A percentile compares a stretch with the other conserved stretches of the same genome.
phyloP scores from a whole-genome alignment of 2,329 filamentous ascomycete genomes.

The Arachnomyces sp. region DNA sequence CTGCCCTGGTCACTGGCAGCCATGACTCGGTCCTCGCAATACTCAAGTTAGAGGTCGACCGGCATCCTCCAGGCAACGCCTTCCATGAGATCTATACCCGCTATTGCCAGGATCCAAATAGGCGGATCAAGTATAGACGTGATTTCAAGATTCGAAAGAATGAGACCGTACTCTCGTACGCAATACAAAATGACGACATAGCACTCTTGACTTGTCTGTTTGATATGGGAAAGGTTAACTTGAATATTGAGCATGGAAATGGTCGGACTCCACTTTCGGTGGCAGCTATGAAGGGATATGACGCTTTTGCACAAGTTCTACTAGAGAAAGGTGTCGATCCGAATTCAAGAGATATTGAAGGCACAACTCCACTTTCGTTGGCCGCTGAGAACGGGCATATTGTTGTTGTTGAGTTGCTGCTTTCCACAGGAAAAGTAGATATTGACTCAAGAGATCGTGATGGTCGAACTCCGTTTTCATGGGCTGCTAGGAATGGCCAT shows the following conservation, averaged over 20 bases:
- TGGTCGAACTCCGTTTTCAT: constrained; percentile 6
- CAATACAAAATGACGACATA: too few relatives aligned
- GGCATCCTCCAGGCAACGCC: too few relatives aligned
- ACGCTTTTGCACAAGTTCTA: not conserved
- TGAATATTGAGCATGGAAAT: not conserved
- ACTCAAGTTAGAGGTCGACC: too few relatives aligned
- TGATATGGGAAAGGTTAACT: not conserved
- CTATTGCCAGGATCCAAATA: too few relatives aligned
- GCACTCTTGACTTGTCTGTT: too few relatives aligned
- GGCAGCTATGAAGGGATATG: not conserved
- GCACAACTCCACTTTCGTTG: not conserved
- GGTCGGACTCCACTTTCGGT: not conserved
- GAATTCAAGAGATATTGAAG: not conserved
- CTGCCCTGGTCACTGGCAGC: too few relatives aligned
- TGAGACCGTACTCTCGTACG: too few relatives aligned
- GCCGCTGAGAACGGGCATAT: not conserved
- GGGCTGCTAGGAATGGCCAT: constrained; percentile 5
- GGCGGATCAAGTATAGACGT: too few relatives aligned
- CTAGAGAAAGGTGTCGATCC: not conserved
- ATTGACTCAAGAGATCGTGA: constrained; percentile 2
- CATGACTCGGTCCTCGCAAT: too few relatives aligned
- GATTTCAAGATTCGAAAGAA: too few relatives aligned
- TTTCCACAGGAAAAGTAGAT: constrained; percentile 3
- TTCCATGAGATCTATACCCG: too few relatives aligned
- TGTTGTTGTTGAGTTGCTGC: not conserved